These are phyloP conservation scores for Endogone sp. DNA, from an alignment of 192 early-diverging fungal species.

Conservation along the genomic window DNA sequence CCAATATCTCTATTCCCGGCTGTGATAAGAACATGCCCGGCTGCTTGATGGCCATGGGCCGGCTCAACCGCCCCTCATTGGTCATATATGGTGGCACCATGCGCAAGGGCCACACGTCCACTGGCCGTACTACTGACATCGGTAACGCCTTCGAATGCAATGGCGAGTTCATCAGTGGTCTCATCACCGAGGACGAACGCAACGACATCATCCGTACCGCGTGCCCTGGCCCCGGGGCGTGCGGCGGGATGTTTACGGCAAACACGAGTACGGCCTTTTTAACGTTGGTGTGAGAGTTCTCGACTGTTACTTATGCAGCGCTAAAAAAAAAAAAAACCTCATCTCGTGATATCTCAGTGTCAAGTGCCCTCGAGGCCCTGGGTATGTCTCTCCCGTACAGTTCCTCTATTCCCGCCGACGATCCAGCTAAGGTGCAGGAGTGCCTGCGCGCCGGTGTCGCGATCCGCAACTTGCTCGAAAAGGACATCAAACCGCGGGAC, in stretches of 20 bases:
- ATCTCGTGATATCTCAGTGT: conserved; percentile 51
- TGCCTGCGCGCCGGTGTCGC: conserved; percentile 80
- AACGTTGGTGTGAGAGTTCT: no score
- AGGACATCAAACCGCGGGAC: conserved; percentile 88
- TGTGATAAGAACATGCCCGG: conserved; percentile 99
- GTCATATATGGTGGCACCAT: conserved; percentile 99
- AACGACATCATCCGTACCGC: conserved; percentile 64
- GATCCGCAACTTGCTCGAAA: conserved; percentile 84
- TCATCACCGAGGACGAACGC: conserved; percentile 87
- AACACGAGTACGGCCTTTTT: conserved; percentile 78
- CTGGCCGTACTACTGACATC: conserved; percentile 66
- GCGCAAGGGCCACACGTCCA: conserved; percentile 64
- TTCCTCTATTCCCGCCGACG: conserved; percentile 87
- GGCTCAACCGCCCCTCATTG: conserved; percentile 91
- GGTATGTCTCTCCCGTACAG: conserved; percentile 96
- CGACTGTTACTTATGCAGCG: no score
- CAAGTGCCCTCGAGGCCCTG: conserved; percentile 94
- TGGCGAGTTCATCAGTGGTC: conserved; percentile 88
- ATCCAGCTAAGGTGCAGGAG: conserved; percentile 86
- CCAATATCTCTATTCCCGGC: conserved; percentile 89
- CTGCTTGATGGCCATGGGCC: conserved; percentile 89
- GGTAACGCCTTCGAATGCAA: conserved; percentile 94
- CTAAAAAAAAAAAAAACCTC: no score
- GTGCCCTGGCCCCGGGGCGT: conserved; percentile 90
- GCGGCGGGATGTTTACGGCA: conserved; percentile 99